phyloP scores from a whole-genome alignment of 208 protist genomes.

The Angomonas deanei region DNA sequence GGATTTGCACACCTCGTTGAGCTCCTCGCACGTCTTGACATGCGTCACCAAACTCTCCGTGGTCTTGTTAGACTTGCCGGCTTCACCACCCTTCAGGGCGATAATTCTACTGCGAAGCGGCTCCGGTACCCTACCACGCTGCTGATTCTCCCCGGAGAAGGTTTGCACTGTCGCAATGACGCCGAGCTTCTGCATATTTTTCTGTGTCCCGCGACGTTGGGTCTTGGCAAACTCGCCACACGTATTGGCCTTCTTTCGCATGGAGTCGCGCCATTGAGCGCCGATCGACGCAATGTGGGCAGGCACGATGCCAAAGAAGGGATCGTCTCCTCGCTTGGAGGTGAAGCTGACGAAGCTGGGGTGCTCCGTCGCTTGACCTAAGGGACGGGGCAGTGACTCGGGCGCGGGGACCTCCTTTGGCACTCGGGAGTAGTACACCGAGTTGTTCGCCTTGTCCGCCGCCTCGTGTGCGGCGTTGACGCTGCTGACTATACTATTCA shows the following conservation, averaged over 20 bases:
- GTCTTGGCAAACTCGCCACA: constrained; percentile 30
- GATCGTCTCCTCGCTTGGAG: constrained; percentile 61
- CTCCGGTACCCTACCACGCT: constrained; percentile 48
- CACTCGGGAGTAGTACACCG: constrained; percentile 73
- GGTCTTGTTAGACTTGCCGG: constrained; percentile 24
- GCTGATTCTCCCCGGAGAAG: constrained; percentile 43
- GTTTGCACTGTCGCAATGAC: constrained; percentile 55
- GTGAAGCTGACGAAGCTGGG: constrained; percentile 43
- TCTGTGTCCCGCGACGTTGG: constrained; percentile 24
- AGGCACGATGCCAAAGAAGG: constrained; percentile 85
- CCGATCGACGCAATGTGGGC: constrained; percentile 56
- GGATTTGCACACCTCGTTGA: constrained; percentile 32
- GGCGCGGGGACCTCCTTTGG: constrained; percentile 59
- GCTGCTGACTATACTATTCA: constrained; percentile 59
- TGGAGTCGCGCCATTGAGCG: constrained; percentile 50
- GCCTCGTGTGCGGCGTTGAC: constrained; percentile 52
- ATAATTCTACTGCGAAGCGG: constrained; percentile 54
- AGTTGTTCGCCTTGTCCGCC: constrained; percentile 63
- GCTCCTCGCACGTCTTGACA: constrained; percentile 48
- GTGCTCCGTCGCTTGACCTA: constrained; percentile 58
- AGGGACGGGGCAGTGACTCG: constrained; percentile 40
- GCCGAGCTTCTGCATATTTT: constrained; percentile 45
- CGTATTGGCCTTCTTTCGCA: constrained; percentile 39
- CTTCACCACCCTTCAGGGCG: constrained; percentile 37
- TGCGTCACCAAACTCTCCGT: constrained; percentile 35